A percentile compares a stretch with the other conserved stretches of the same genome.
These are phyloP conservation scores for Scolecobasidium constrictum DNA, from an alignment of 2,329 filamentous ascomycete genomes.

Conservation along the genomic window DNA sequence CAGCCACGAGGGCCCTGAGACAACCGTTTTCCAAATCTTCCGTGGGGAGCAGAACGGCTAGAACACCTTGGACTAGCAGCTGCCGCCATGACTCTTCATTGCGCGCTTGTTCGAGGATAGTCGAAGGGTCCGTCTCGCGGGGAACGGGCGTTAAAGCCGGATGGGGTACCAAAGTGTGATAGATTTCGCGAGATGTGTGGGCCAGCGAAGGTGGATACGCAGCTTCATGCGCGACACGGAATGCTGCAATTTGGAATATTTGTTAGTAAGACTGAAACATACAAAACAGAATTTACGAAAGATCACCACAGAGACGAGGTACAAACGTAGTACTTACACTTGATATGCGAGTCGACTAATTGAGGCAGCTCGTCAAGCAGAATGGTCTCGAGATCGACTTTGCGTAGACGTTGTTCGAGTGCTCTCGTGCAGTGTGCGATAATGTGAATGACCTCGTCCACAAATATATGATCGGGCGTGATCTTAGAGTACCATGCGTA, in stretches of 20 bases:
- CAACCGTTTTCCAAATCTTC: slow-evolving; percentile 87
- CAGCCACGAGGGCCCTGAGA: slow-evolving; percentile 69
- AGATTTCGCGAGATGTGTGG: slow-evolving; percentile 56
- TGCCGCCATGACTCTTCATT: slow-evolving; percentile 82
- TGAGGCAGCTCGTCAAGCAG: slow-evolving; percentile 80
- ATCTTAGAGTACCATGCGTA: slow-evolving; percentile 90
- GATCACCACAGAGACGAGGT: slow-evolving; percentile 11
- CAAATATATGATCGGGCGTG: slow-evolving; percentile 79
- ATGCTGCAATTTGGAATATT: slow-evolving; percentile 44
- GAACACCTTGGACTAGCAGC: slow-evolving; percentile 68
- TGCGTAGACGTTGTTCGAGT: slow-evolving; percentile 73
- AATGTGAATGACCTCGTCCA: slow-evolving; percentile 77
- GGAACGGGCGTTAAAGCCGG: slow-evolving; percentile 73
- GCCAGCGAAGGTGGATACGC: slow-evolving; percentile 48
- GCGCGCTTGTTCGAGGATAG: slow-evolving; percentile 50
- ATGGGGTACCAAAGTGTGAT: slow-evolving; percentile 74
- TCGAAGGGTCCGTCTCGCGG: slow-evolving; percentile 37
- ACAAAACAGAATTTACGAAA: neutral
- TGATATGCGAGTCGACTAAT: slow-evolving; percentile 68
- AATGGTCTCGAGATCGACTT: slow-evolving; percentile 72
- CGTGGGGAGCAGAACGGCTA: slow-evolving; percentile 78
- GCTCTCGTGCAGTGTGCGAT: slow-evolving; percentile 86
- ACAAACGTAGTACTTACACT: slow-evolving; percentile 37
- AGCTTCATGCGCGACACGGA: slow-evolving; percentile 55
- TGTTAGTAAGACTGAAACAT: neutral